A percentile compares a stretch with the other conserved stretches of the same genome.
phyloP scores from a whole-genome alignment of 139 green algal species.

The Tetraselmis striata region DNA sequence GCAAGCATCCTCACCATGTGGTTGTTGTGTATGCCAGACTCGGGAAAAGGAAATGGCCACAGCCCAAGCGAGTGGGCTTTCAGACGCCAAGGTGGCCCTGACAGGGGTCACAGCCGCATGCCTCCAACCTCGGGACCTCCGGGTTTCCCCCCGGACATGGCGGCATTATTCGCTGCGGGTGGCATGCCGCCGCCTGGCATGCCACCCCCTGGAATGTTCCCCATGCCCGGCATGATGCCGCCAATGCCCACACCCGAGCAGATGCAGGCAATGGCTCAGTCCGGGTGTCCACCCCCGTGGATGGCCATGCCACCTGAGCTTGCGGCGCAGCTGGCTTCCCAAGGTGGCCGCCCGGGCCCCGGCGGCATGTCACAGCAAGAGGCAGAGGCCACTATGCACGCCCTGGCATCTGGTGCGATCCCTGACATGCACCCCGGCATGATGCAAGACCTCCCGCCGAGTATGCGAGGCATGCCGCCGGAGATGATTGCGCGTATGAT shows the following conservation, averaged over 20 bases:
- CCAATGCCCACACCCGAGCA: neutral
- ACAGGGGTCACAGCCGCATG: neutral
- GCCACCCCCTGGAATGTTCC: neutral
- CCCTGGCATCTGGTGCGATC: neutral
- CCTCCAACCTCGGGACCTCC: neutral
- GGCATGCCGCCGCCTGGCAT: neutral
- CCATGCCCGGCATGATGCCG: neutral
- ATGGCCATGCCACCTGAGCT: no score
- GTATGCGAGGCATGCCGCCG: neutral
- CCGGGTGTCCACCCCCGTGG: no score
- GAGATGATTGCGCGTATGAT: neutral
- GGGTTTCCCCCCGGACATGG: neutral
- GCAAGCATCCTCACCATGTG: no score
- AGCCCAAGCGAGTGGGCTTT: no score
- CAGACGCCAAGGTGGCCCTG: no score
- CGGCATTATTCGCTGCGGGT: neutral
- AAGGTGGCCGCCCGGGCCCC: neutral
- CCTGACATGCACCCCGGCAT: neutral
- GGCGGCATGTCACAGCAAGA: neutral
- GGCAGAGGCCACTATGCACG: neutral
- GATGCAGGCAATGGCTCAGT: no score
- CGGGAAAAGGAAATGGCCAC: no score
- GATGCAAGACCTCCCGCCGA: neutral
- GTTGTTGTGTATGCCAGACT: no score
- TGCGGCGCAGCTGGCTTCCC: neutral